phyloP scores from a whole-genome alignment of 2,329 filamentous ascomycete genomes.

The Didymella pinodella region DNA sequence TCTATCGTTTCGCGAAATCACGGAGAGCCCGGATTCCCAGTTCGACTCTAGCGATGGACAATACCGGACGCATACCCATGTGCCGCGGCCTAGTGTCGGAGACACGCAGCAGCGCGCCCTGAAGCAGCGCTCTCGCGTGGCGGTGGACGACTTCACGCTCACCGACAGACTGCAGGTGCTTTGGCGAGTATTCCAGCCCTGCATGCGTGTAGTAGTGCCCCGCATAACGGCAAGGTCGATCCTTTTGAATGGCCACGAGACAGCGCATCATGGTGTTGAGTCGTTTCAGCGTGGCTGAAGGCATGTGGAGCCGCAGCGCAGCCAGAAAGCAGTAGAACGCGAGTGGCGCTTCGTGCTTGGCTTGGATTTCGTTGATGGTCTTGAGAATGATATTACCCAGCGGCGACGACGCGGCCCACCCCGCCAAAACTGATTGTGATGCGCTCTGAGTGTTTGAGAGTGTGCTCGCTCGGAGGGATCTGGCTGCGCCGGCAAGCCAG shows the following conservation, averaged over 20 bases:
- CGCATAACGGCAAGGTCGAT: conserved; percentile 23
- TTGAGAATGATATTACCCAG: conserved; percentile 8
- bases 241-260: conserved; percentile 16
- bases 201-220: conserved; percentile 18
- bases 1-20: conserved; percentile 25
- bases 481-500: conserved; percentile 15
- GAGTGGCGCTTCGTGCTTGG: conserved; percentile 20
- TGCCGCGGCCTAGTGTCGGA: conserved; percentile 24
- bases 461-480: conserved; percentile 20
- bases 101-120: conserved; percentile 19
- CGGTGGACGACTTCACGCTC: conserved; percentile 19
- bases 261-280: conserved; percentile 44
- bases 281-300: conserved; percentile 39
- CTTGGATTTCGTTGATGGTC: conserved; percentile 5
- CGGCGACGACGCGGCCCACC: conserved; percentile 20
- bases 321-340: conserved; percentile 21
- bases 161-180: conserved; percentile 19
- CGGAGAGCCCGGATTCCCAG: conserved; percentile 19
- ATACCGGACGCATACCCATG: conserved; percentile 18
- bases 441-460: conserved; percentile 18
- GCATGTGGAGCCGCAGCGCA: conserved; percentile 24
- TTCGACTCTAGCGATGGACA: conserved; percentile 18
- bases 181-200: conserved; percentile 16
- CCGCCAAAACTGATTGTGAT: conserved; percentile 19
- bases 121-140: conserved; percentile 12